Percentiles rank a stretch among this genome's conserved stretches.
These are phyloP conservation scores for Iberis amara DNA, from an alignment of 441 rosid genomes.

Conservation along the genomic window DNA sequence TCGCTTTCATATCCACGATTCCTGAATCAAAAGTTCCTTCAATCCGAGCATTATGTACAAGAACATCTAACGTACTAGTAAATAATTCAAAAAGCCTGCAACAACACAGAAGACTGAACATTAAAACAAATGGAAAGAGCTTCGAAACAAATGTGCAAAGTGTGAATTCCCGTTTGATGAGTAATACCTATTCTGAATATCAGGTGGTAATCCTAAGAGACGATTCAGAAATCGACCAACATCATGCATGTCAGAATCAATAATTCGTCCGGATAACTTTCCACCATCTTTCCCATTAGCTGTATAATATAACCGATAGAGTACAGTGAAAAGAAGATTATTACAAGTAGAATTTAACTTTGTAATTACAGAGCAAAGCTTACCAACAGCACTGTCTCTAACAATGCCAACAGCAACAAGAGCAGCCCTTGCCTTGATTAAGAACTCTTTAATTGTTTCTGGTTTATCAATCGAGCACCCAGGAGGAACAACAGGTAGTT, in stretches of 20 bases:
- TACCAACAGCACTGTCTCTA: conserved; percentile 85
- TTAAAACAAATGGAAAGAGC: conserved; percentile 17
- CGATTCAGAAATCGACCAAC: conserved; percentile 96
- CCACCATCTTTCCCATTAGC: conserved; percentile 82
- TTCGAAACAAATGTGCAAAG: conserved; percentile 3
- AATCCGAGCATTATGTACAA: conserved; percentile 85
- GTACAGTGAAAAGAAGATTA: conserved; percentile 18
- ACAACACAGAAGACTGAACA: conserved; percentile 14
- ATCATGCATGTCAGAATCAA: conserved; percentile 99
- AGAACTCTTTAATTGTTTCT: conserved; percentile 73
- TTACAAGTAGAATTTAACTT: not conserved
- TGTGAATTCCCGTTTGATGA: conserved; percentile 11
- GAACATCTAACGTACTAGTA: conserved; percentile 81
- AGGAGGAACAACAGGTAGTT: conserved; percentile 89
- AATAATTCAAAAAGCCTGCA: conserved; percentile 92
- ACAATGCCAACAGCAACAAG: conserved; percentile 96
- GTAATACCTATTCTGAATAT: conserved; percentile 79
- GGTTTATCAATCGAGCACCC: conserved; percentile 89
- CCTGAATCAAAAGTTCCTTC: conserved; percentile 96
- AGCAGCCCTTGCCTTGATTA: conserved; percentile 89
- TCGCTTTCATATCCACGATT: conserved; percentile 94
- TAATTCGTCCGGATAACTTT: conserved; percentile 82
- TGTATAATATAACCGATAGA: conserved; percentile 31
- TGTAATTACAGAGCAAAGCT: conserved; percentile 16
- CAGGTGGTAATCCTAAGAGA: conserved; percentile 92